These are phyloP conservation scores for Leishmania amazonensis DNA, from an alignment of 208 protist species.

Conservation along the genomic window DNA sequence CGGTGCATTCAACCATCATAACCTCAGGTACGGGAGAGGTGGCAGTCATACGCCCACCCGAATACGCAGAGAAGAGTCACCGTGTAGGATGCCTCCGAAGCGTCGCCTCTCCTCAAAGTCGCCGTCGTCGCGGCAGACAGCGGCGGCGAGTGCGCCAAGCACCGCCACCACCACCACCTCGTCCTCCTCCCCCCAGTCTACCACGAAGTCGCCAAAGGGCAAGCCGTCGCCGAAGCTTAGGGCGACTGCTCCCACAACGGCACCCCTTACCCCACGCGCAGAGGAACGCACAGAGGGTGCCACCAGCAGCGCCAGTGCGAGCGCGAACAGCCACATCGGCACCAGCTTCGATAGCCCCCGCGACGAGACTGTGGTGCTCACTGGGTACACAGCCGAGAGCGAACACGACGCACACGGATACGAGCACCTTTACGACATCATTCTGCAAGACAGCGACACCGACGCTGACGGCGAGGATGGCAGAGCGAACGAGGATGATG, in stretches of 20 bases:
- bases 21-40: not conserved
- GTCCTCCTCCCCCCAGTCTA: not conserved
- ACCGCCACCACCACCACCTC: not conserved
- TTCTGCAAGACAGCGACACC: slow-evolving; percentile 66
- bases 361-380: slow-evolving; percentile 1
- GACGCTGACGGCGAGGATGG: slow-evolving; percentile 30
- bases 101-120: slow-evolving; percentile 31
- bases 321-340: slow-evolving; percentile 10
- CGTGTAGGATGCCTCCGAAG: slow-evolving; percentile 61
- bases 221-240: slow-evolving; percentile 11
- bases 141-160: not conserved
- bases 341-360: slow-evolving; percentile 7
- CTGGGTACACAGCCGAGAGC: not conserved
- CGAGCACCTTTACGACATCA: slow-evolving; percentile 63
- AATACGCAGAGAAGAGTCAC: not conserved
- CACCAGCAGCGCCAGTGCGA: slow-evolving; percentile 23
- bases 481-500: slow-evolving; percentile 34
- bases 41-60: not conserved
- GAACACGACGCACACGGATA: slow-evolving; percentile 30
- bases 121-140: not conserved
- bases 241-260: not conserved
- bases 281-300: slow-evolving; percentile 1
- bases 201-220: not conserved
- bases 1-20: not conserved
- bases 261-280: slow-evolving; percentile 4